Base-by-base conservation (phyloP, 2,329 filamentous ascomycete genomes). In the Colletotrichum costaricense region DNA sequence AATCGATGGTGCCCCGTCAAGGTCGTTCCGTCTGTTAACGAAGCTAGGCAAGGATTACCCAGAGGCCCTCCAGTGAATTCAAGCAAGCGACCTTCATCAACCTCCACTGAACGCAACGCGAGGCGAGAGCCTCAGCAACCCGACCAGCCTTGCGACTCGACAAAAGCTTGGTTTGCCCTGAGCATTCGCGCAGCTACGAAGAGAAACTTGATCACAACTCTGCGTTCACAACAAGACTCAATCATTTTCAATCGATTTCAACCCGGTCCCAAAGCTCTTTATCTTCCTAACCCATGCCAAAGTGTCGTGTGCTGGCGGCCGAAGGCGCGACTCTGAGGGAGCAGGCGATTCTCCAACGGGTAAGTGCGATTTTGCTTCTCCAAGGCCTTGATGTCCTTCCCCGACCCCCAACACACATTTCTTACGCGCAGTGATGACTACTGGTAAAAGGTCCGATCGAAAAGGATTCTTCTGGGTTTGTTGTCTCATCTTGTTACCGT, bases 401-500 rank as follows among this genome's bases (percentile, higher is more conserved):
- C 22, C 5, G 24, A 14, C 7, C 19, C 42, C 42, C n/a, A 49
- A n/a, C 7, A 49, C 14, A 19, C 24, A 6, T 57, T 42, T n/a
- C 54, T 63, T 58, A 52, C 28, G 59, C 67, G 74, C 82, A 70
- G 86, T 88, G 89, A 91, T 91, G 88, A 86, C 79, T 74, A 79
- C 82, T 89, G 89, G 89, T 91, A 91, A 91, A 91, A 91, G 89
- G 89, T 89, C 89, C 84, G 88, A 91, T 86, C 82, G 82, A 84
- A 81, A 79, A 79, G 81, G 81, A 79, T 81, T 78, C 81, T 80
- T 80, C 86, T 85, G 88, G 87, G 88, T 83, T 80, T 81, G 79
- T 78, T 78, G 78, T 77, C 76, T 76, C 70, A 64, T 68, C 69
- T 69, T 74, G 56, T 67, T 59, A 57, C 68, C 49, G 24, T 19